Conservation (phyloP, 2,329 filamentous ascomycete genomes). For the Aureobasidium sp. region DNA sequence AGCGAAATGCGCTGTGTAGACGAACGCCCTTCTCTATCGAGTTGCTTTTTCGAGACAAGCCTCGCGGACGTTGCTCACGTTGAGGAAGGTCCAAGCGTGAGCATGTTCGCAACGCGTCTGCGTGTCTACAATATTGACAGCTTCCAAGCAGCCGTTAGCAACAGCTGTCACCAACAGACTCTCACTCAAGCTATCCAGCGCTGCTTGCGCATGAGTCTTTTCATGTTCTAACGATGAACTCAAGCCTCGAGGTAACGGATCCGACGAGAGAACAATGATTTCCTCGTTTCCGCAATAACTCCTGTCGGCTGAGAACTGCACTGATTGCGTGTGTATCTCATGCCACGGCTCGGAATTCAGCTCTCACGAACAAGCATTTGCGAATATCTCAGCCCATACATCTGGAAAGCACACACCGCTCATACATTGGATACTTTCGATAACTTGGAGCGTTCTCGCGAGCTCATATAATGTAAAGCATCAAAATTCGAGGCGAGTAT, state of each 20-base stretch:
- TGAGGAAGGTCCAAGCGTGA: slow-evolving; percentile 4
- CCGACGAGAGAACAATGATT: background rate
- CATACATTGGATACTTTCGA: fast-evolving
- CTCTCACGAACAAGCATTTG: too few relatives aligned
- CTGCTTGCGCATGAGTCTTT: background rate
- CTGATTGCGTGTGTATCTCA: too few relatives aligned
- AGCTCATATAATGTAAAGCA: background rate
- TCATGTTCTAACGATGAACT: background rate
- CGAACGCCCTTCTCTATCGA: too few relatives aligned
- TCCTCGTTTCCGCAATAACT: background rate
- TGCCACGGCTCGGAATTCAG: background rate
- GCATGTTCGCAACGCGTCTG: background rate
- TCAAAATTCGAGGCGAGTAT: background rate
- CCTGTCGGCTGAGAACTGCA: too few relatives aligned
- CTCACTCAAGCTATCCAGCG: background rate
- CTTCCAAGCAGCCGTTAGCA: background rate
- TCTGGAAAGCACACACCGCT: fast-evolving
- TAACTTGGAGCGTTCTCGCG: fast-evolving
- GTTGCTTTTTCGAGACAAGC: slow-evolving; percentile 1
- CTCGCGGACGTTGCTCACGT: background rate
- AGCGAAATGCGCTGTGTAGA: background rate
- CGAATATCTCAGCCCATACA: background rate
- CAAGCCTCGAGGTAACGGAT: background rate
- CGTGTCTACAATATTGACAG: background rate
- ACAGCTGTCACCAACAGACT: background rate